Evolutionary conservation across 2,329 filamentous ascomycete species (phyloP), one percentile per base, ranked within the genome.

Genomic region (Neoscytalidium dimidiatum): DNA sequence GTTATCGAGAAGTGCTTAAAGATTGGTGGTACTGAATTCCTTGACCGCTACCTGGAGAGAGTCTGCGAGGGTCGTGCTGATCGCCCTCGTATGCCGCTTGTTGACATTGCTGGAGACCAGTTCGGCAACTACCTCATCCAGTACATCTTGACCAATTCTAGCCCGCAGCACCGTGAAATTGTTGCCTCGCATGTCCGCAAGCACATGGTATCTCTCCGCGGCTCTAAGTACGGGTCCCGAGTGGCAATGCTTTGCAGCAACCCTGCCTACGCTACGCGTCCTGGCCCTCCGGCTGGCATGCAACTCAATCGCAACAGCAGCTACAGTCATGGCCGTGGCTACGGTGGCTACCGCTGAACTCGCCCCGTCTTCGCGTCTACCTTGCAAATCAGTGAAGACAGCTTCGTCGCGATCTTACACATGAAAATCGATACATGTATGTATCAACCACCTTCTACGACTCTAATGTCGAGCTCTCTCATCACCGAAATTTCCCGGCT

Each of bases 171-270:
- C 76, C 92, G 93, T 66, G 96, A 99, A 75, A 83, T 96, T 69
- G 95, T 99, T 69, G 93, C 94, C 53, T 89, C 89, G 64, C 95
- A 99, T 75, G 96, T 99, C 72, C 91, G 92, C 71, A 98, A 98
- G 86, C 95, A 99, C 79, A 99, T 99, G 95, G 95, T 99, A 8
- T 99, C 95, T 64, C 90, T 99, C 56, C 92, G 95, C 67, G 95
- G 95, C 65, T 98, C 95, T 74, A 99, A 99, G 79, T 99, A 98
- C 77, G 95, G 95, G 67, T 99, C 95, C 66, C 92, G 95, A 65
- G 95, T 99, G 68, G 95, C 95, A 33, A 98, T 99, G 94, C 90
- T 99, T 63, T 99, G 96, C 82, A 96, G 92, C 80, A 98, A 98
- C 78, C 94, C 94, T 41, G 92, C 92, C 53, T 88, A 93, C 70